Conservation (phyloP, 2,329 filamentous ascomycete species). For the Paecilomyces sp. region DNA sequence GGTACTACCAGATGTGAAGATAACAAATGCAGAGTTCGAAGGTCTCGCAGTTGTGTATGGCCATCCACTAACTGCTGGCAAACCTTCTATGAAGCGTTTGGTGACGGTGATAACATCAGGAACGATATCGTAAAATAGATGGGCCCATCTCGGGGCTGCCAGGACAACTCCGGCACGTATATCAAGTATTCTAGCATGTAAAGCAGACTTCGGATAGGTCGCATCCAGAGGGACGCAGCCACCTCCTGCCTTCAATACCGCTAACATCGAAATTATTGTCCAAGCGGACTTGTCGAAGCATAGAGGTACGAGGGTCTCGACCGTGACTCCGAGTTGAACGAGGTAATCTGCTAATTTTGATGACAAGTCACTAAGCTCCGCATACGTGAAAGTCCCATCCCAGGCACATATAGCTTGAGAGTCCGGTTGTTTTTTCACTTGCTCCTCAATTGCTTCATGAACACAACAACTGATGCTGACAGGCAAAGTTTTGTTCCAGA, state of each 20-base stretch:
- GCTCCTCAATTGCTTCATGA: conserved; percentile 20
- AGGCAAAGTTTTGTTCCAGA: conserved; percentile 22
- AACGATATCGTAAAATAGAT: conserved; percentile 34
- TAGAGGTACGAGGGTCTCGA: conserved; percentile 16
- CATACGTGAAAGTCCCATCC: conserved; percentile 26
- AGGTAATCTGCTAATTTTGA: conserved; percentile 24
- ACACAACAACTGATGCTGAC: conserved; percentile 18
- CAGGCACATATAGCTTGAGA: conserved; percentile 19
- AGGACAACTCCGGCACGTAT: conserved; percentile 33
- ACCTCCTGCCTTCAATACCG: conserved; percentile 23
- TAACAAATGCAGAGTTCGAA: conserved; percentile 22
- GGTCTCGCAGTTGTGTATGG: conserved; percentile 4
- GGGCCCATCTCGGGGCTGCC: conserved; percentile 28
- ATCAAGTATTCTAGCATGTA: conserved; percentile 33
- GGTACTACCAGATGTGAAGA: conserved; percentile 27
- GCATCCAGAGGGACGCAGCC: conserved; percentile 29
- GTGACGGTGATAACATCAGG: conserved; percentile 31
- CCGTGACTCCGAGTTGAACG: conserved; percentile 17
- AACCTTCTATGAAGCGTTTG: conserved; percentile 26
- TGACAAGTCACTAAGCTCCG: conserved; percentile 23
- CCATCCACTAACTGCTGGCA: conserved; percentile 12
- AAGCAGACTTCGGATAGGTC: conserved; percentile 18
- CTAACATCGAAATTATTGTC: conserved; percentile 21
- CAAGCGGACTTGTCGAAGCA: conserved; percentile 22
- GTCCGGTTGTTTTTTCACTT: conserved; percentile 14